Evolutionary conservation across 2,329 filamentous ascomycete species (phyloP).

Genomic region (Alternaria sp.): DNA sequence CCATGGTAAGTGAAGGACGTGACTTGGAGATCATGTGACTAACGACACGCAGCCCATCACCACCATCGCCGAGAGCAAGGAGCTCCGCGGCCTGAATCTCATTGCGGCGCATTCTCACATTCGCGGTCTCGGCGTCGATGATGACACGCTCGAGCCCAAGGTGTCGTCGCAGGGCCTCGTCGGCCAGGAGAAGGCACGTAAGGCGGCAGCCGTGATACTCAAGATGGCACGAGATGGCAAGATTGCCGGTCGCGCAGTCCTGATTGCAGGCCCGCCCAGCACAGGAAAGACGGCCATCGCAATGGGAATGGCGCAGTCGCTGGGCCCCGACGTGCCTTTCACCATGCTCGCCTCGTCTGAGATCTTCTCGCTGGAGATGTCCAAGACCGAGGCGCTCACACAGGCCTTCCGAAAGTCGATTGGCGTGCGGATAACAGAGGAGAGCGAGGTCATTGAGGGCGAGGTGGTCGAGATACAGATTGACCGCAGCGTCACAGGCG

Average conservation of each 20-base stretch:
- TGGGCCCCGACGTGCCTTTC: slow-evolving; percentile 93
- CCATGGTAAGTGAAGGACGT: slow-evolving; percentile 33
- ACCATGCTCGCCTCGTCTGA: slow-evolving; percentile 95
- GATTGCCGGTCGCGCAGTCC: slow-evolving; percentile 91
- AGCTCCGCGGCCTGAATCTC: slow-evolving; percentile 94
- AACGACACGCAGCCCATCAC: slow-evolving; percentile 59
- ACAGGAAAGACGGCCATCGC: slow-evolving; percentile 98
- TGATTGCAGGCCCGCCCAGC: slow-evolving; percentile 94
- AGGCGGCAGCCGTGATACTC: slow-evolving; percentile 92
- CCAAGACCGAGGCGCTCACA: slow-evolving; percentile 96
- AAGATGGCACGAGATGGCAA: slow-evolving; percentile 99
- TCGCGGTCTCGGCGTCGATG: slow-evolving; percentile 90
- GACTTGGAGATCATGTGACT: slow-evolving; percentile 3
- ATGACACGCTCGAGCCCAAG: slow-evolving; percentile 87
- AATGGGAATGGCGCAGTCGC: slow-evolving; percentile 97
- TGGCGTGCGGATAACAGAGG: slow-evolving; percentile 96
- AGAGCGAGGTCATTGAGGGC: slow-evolving; percentile 98
- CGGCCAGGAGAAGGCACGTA: slow-evolving; percentile 94
- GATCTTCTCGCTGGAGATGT: slow-evolving; percentile 99
- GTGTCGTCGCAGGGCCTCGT: slow-evolving; percentile 88
- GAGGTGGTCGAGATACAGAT: slow-evolving; percentile 99
- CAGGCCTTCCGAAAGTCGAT: slow-evolving; percentile 99
- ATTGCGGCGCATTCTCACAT: slow-evolving; percentile 99
- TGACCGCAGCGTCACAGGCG: slow-evolving; percentile 91
- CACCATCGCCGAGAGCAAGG: slow-evolving; percentile 92